Percentiles rank a stretch among this genome's conserved stretches.
Conservation (phyloP, 129 eudicot species). For the Pseudognaphalium luteoalbum region DNA sequence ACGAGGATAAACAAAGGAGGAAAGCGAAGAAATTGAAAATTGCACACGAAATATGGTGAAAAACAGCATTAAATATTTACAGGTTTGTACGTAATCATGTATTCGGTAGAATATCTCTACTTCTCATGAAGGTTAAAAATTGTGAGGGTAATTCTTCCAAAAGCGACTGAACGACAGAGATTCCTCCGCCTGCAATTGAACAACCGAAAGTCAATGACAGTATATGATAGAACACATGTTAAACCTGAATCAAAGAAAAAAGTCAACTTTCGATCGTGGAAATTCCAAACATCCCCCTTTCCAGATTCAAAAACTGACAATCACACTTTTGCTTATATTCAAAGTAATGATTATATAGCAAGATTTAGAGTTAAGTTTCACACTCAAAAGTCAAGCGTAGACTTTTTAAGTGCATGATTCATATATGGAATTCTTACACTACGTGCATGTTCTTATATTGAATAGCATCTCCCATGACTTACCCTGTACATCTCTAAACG, state of each 20-base stretch:
- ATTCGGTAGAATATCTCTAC: conserved; percentile 64
- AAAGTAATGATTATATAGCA: conserved; percentile 28
- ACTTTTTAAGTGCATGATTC: conserved; percentile 8
- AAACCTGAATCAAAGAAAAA: conserved; percentile 6
- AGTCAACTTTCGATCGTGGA: not conserved
- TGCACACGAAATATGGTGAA: conserved; percentile 24
- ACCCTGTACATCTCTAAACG: conserved; percentile 91
- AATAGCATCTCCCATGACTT: conserved; percentile 17
- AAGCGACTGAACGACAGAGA: conserved; percentile 83
- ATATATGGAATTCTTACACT: not conserved
- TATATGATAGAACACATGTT: conserved; percentile 8
- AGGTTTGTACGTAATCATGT: conserved; percentile 32
- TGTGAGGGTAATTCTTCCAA: conserved; percentile 91
- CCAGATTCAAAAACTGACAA: conserved; percentile 6
- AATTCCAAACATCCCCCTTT: conserved; percentile 1
- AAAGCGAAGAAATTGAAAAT: conserved; percentile 13
- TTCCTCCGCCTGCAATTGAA: conserved; percentile 71
- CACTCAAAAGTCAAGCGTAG: conserved; percentile 23
- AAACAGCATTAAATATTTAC: conserved; percentile 47
- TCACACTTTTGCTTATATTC: conserved; percentile 16
- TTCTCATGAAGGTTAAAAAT: conserved; percentile 76
- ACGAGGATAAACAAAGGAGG: conserved; percentile 12
- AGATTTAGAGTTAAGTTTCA: conserved; percentile 18
- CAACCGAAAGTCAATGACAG: conserved; percentile 2
- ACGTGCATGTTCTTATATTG: not conserved